Conservation (phyloP, 805 yeast species). For the Teunomyces atbi region DNA sequence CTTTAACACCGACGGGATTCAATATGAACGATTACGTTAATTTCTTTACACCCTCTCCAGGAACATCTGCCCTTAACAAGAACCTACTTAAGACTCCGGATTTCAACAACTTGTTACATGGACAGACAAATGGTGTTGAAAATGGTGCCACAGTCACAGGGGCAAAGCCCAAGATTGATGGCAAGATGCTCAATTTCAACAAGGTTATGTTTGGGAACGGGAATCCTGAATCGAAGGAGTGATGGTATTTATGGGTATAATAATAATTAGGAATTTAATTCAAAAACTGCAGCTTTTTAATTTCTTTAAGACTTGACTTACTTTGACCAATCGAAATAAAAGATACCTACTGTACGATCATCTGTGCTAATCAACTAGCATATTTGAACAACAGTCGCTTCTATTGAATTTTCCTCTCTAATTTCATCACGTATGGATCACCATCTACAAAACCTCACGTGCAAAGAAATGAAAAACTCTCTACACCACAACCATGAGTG, state of each 20-base stretch:
- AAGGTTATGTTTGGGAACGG: conserved; percentile 29
- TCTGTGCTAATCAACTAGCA: too few relatives aligned
- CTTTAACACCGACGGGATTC: conserved; percentile 63
- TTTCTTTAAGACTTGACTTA: too few relatives aligned
- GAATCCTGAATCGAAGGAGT: conserved; percentile 8
- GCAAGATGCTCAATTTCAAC: conserved; percentile 44
- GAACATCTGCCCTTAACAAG: conserved; percentile 17
- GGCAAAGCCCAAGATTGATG: conserved; percentile 29
- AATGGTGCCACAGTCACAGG: conserved; percentile 6
- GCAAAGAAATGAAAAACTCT: neutral
- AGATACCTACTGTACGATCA: too few relatives aligned
- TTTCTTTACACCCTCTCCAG: conserved; percentile 72
- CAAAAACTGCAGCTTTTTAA: too few relatives aligned
- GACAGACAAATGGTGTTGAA: conserved; percentile 8
- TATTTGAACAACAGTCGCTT: too few relatives aligned
- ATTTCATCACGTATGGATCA: too few relatives aligned
- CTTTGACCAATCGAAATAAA: too few relatives aligned
- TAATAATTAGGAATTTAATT: neutral
- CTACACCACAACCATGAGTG: conserved; percentile 5
- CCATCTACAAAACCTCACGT: neutral
- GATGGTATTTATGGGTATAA: conserved; percentile 1
- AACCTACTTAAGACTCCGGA: conserved; percentile 42
- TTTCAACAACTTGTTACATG: conserved; percentile 30
- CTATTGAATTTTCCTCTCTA: too few relatives aligned
- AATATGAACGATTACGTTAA: conserved; percentile 83